These are phyloP conservation scores for Plasmodium berghei DNA, from an alignment of 169 alveolate genomes.

Conservation along the genomic window DNA sequence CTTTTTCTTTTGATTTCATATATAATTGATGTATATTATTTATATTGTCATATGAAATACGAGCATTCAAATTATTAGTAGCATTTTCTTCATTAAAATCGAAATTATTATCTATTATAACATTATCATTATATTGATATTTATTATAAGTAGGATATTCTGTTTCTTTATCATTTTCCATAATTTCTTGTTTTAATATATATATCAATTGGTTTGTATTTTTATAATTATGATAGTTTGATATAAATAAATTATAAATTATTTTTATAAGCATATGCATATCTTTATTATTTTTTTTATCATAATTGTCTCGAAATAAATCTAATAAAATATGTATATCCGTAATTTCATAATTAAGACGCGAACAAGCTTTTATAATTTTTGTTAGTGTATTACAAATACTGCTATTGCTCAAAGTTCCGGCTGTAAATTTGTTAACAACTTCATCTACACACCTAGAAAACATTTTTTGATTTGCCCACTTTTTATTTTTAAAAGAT, in stretches of 20 bases:
- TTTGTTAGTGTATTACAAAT: slow-evolving; percentile 16
- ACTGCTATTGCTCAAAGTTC: not conserved
- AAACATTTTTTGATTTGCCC: slow-evolving; percentile 46
- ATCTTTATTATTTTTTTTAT: slow-evolving; percentile 13
- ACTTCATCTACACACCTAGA: slow-evolving; percentile 40
- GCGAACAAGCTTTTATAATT: slow-evolving; percentile 62
- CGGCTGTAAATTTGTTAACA: slow-evolving; percentile 3
- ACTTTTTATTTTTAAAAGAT: slow-evolving; percentile 59
- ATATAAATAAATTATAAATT: slow-evolving; percentile 51
- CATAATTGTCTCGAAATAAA: not conserved
- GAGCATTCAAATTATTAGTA: not conserved
- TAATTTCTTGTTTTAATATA: slow-evolving; percentile 33
- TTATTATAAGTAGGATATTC: slow-evolving; percentile 51
- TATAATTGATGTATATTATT: slow-evolving; percentile 44
- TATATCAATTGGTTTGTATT: slow-evolving; percentile 49
- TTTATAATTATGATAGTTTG: slow-evolving; percentile 45
- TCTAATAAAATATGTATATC: slow-evolving; percentile 47
- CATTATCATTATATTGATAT: slow-evolving; percentile 47
- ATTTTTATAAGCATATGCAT: slow-evolving; percentile 51
- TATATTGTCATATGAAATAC: slow-evolving; percentile 59
- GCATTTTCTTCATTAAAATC: not conserved
- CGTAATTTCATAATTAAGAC: slow-evolving; percentile 60
- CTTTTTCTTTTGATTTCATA: slow-evolving; percentile 13
- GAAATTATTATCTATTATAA: slow-evolving; percentile 29
- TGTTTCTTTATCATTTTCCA: not conserved